These are phyloP conservation scores for Trichoderma sp. DNA, from an alignment of 2,329 filamentous ascomycete species.

Conservation along the genomic window DNA sequence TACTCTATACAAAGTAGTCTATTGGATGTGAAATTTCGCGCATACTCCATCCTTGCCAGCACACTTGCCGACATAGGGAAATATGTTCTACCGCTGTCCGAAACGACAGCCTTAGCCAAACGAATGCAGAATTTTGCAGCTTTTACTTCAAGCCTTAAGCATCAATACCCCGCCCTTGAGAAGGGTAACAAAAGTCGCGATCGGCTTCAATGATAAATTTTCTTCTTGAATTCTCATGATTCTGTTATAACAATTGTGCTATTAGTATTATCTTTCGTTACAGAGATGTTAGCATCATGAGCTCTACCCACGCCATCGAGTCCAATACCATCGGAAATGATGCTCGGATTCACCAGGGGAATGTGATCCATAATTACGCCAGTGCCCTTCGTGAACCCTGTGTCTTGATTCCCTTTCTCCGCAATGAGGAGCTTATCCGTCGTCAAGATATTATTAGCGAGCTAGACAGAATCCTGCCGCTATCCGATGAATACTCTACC, in stretches of 20 bases:
- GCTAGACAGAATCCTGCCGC: constrained; percentile 12
- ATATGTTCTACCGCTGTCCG: background rate
- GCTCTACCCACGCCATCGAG: background rate
- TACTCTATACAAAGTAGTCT: too few species aligned
- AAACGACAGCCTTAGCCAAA: background rate
- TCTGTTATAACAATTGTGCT: background rate
- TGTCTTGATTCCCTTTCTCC: background rate
- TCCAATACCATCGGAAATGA: background rate
- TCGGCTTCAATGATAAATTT: background rate
- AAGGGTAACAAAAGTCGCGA: background rate
- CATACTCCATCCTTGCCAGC: background rate
- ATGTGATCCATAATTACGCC: background rate
- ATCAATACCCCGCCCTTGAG: background rate
- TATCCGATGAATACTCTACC: background rate
- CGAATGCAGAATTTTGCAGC: background rate
- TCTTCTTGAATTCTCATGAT: background rate
- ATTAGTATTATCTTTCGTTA: background rate
- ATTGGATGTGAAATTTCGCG: background rate
- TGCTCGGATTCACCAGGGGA: background rate
- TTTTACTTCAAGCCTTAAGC: background rate
- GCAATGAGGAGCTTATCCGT: constrained; percentile 8
- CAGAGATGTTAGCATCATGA: background rate
- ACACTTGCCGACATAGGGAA: background rate
- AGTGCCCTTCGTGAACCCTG: background rate
- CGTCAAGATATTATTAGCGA: constrained; percentile 4